Conservation (phyloP, 2,329 filamentous ascomycete genomes). For the Daldinia sp. region DNA sequence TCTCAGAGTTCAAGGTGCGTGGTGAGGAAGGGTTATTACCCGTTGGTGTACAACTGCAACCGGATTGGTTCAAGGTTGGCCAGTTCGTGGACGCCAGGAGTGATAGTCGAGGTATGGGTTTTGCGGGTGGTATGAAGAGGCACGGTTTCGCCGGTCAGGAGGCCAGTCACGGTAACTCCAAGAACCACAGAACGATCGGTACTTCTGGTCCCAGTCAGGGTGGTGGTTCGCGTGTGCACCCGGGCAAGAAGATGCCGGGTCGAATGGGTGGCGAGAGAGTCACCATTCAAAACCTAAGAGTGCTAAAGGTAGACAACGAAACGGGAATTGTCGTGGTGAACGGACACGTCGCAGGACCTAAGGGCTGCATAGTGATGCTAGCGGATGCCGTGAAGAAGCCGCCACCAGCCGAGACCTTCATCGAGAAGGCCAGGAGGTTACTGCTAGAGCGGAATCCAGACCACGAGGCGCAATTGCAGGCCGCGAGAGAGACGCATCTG, state of each 20-base stretch:
- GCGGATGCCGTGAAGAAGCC: constrained; percentile 91
- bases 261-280: constrained; percentile 91
- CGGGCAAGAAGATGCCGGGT: constrained; percentile 98
- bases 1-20: constrained; percentile 88
- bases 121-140: constrained; percentile 97
- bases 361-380: constrained; percentile 83
- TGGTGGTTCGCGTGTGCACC: constrained; percentile 87
- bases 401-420: constrained; percentile 59
- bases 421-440: constrained; percentile 55
- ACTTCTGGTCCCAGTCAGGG: constrained; percentile 90
- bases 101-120: constrained; percentile 86
- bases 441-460: constrained; percentile 58
- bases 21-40: constrained; percentile 75
- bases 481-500: constrained; percentile 60
- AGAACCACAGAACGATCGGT: constrained; percentile 92
- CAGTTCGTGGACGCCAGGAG: constrained; percentile 89
- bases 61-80: constrained; percentile 91
- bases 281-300: constrained; percentile 89
- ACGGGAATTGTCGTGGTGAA: constrained; percentile 89
- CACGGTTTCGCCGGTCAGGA: constrained; percentile 90
- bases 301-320: constrained; percentile 86
- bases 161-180: constrained; percentile 93
- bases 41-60: constrained; percentile 77
- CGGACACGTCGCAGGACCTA: constrained; percentile 86
- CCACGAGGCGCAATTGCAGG: constrained; percentile 55